Conservation (phyloP, 2,329 filamentous ascomycete genomes). For the Ceratocystis cubensis region DNA sequence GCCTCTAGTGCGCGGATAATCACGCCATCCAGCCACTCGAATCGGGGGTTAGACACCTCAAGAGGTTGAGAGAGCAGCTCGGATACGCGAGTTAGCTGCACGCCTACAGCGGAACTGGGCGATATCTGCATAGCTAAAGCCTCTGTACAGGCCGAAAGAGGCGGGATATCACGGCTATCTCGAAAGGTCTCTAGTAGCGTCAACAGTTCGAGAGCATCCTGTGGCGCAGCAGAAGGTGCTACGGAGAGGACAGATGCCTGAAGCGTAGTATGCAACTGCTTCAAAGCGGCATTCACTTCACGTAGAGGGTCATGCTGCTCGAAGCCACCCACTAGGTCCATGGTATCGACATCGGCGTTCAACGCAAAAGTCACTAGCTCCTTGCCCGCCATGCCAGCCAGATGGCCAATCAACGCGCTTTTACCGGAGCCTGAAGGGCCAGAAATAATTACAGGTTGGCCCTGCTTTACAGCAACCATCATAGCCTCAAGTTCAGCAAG, state of each 20-base stretch:
- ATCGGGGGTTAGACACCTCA: conserved; percentile 59
- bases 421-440: conserved; percentile 81
- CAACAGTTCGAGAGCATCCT: conserved; percentile 39
- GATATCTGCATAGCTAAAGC: conserved; percentile 33
- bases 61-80: conserved; percentile 40
- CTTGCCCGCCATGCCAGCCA: conserved; percentile 68
- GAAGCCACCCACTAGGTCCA: conserved; percentile 93
- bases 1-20: conserved; percentile 75
- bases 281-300: conserved; percentile 47
- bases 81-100: conserved; percentile 37
- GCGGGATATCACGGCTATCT: conserved; percentile 26
- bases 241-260: conserved; percentile 38
- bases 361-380: conserved; percentile 71
- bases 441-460: conserved; percentile 79
- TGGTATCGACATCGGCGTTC: conserved; percentile 90
- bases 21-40: conserved; percentile 92
- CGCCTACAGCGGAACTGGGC: conserved; percentile 35
- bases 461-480: conserved; percentile 73
- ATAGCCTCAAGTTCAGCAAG: conserved; percentile 71
- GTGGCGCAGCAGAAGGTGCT: conserved; percentile 36
- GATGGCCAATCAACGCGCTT: conserved; percentile 62
- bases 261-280: conserved; percentile 39
- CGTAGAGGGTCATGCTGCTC: conserved; percentile 81
- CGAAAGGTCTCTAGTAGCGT: conserved; percentile 35
- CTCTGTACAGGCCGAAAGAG: conserved; percentile 31